Percentiles rank a stretch among this genome's conserved stretches.
These are phyloP conservation scores for Pestalotiopsis fici DNA, from an alignment of 2,329 filamentous ascomycete genomes.

Conservation along the genomic window DNA sequence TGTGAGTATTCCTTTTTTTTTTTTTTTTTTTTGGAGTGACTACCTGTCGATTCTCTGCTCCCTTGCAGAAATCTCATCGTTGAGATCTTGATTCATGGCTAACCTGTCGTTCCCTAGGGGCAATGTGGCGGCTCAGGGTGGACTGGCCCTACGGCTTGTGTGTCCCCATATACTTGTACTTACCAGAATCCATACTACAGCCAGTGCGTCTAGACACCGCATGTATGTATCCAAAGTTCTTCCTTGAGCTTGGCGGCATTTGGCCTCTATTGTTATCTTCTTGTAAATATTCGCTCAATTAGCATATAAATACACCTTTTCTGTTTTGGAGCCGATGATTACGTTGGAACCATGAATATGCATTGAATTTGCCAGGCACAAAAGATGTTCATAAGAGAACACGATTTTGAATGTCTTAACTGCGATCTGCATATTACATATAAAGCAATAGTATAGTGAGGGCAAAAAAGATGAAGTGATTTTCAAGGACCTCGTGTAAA, in stretches of 20 bases:
- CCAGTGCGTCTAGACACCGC: constrained; percentile 16
- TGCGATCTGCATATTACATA: no score
- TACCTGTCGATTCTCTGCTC: no score
- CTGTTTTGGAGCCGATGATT: background rate
- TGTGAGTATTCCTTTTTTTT: background rate
- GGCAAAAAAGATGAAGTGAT: no score
- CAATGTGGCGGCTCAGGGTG: constrained; percentile 20
- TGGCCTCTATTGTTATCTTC: background rate
- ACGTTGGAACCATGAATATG: background rate
- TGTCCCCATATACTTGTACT: constrained; percentile 17
- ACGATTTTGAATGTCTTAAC: no score
- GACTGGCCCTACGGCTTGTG: constrained; percentile 17
- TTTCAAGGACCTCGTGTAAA: no score
- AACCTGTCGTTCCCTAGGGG: background rate
- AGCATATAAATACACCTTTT: background rate
- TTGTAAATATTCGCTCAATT: background rate
- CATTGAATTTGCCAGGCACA: background rate
- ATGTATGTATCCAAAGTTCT: background rate
- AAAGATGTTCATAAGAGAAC: no score
- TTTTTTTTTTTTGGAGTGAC: background rate
- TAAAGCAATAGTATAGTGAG: no score
- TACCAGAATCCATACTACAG: constrained; percentile 18
- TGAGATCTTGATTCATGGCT: background rate
- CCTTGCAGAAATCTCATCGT: no score
- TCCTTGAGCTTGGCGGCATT: background rate